Evolutionary conservation across 768 basidiomycete genomes (phyloP).

Genomic region (Phylloporus sp.): DNA sequence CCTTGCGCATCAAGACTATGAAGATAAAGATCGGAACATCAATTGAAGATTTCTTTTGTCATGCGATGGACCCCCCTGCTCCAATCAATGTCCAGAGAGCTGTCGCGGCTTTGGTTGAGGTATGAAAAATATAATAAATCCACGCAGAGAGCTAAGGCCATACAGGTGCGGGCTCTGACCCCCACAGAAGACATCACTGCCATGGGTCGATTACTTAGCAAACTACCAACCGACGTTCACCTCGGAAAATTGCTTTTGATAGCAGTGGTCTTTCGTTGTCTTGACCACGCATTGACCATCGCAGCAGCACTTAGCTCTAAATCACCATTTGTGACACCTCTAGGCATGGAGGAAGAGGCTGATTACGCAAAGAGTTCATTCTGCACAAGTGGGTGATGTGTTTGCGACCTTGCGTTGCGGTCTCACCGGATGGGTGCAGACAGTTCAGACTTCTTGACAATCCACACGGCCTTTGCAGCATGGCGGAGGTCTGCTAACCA

Average conservation of each 20-base stretch:
- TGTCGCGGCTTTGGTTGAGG: slow-evolving; percentile 87
- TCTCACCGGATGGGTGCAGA: slow-evolving; percentile 42
- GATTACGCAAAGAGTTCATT: slow-evolving; percentile 80
- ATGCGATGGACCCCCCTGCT: slow-evolving; percentile 86
- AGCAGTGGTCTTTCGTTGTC: slow-evolving; percentile 79
- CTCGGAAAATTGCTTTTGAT: slow-evolving; percentile 89
- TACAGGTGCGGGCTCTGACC: slow-evolving; percentile 82
- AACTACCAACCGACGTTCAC: slow-evolving; percentile 93
- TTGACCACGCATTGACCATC: slow-evolving; percentile 96
- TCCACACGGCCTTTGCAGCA: slow-evolving; percentile 84
- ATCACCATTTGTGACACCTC: slow-evolving; percentile 86
- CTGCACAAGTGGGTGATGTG: slow-evolving; percentile 53
- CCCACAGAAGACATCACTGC: slow-evolving; percentile 87
- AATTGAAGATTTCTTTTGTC: slow-evolving; percentile 86
- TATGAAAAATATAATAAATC: slow-evolving; percentile 23
- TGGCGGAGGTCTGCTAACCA: slow-evolving; percentile 76
- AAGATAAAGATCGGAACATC: slow-evolving; percentile 79
- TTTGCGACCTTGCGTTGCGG: background rate
- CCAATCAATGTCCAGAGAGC: slow-evolving; percentile 87
- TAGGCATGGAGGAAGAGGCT: slow-evolving; percentile 84
- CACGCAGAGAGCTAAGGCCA: background rate
- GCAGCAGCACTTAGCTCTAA: slow-evolving; percentile 91
- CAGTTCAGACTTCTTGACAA: slow-evolving; percentile 91
- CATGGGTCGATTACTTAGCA: slow-evolving; percentile 86
- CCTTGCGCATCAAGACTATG: slow-evolving; percentile 90